Conservation (phyloP, 495 filamentous ascomycete species). For the Talaromyces nanjingensis region DNA sequence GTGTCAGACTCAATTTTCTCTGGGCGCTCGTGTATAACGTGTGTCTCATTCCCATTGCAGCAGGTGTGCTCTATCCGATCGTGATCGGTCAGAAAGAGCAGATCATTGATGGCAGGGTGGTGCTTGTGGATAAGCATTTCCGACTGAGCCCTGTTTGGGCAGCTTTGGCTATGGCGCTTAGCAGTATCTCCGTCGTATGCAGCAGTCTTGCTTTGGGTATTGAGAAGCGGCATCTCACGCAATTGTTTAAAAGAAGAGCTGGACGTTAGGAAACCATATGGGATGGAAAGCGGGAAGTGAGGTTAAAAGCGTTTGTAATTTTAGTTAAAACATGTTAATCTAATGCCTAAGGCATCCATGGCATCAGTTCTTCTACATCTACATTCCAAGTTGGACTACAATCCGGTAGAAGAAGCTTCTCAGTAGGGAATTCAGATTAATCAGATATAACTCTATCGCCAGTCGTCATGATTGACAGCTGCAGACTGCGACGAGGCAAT, state of each 20-base stretch:
- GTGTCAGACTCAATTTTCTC: conserved; percentile 82
- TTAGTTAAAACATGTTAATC: background rate
- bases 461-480: background rate
- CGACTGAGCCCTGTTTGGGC: conserved; percentile 79
- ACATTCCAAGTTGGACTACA: background rate
- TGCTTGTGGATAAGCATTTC: conserved; percentile 30
- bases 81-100: conserved; percentile 41
- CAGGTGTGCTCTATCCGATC: conserved; percentile 74
- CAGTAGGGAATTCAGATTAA: background rate
- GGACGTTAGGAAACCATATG: background rate
- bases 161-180: conserved; percentile 77
- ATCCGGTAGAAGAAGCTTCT: background rate
- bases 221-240: conserved; percentile 21
- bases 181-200: conserved; percentile 71
- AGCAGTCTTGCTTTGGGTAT: conserved; percentile 64
- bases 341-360: background rate
- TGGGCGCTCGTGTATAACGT: conserved; percentile 86
- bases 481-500: background rate
- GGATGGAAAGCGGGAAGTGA: background rate
- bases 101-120: conserved; percentile 16
- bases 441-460: background rate
- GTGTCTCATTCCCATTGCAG: conserved; percentile 70
- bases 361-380: background rate
- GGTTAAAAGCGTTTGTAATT: background rate
- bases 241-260: conserved; percentile 7